Evolutionary conservation across 108 stramenopile genomes (phyloP).

Genomic region (Schizochytrium sp.): DNA sequence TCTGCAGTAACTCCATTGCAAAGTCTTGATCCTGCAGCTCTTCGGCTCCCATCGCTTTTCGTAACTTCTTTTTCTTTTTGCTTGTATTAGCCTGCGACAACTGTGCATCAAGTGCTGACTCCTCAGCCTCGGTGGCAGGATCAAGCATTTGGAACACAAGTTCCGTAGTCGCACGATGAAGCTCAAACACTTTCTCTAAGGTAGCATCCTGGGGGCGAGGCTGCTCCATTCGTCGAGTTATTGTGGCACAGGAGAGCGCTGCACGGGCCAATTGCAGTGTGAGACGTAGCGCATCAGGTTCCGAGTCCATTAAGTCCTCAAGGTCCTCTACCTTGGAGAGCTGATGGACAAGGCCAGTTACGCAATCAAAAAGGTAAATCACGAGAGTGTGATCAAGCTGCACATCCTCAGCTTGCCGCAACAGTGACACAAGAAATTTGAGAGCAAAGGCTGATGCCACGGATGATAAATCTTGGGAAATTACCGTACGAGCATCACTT

Average conservation of each 20-base stretch:
- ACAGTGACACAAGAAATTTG: background rate
- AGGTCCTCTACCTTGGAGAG: background rate
- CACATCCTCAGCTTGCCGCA: background rate
- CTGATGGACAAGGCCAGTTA: background rate
- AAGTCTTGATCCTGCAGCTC: constrained; percentile 11
- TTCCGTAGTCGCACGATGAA: background rate
- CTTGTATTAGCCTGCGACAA: no score
- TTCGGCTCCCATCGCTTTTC: background rate
- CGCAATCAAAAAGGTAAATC: background rate
- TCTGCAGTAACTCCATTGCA: background rate
- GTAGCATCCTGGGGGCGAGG: background rate
- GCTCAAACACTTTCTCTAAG: background rate
- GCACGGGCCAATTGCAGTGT: background rate
- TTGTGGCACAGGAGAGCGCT: background rate
- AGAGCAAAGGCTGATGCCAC: background rate
- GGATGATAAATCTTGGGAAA: background rate
- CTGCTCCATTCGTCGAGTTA: background rate
- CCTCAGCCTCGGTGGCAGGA: no score
- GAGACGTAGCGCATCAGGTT: background rate
- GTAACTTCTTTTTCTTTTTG: no score
- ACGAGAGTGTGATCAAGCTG: background rate
- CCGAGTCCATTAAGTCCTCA: background rate
- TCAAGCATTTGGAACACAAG: background rate
- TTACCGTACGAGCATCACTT: background rate
- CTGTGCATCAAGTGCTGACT: no score